A percentile compares a stretch with the other conserved stretches of the same genome.
Conservation (phyloP, 768 basidiomycete species). For the Asterophora parasitica region DNA sequence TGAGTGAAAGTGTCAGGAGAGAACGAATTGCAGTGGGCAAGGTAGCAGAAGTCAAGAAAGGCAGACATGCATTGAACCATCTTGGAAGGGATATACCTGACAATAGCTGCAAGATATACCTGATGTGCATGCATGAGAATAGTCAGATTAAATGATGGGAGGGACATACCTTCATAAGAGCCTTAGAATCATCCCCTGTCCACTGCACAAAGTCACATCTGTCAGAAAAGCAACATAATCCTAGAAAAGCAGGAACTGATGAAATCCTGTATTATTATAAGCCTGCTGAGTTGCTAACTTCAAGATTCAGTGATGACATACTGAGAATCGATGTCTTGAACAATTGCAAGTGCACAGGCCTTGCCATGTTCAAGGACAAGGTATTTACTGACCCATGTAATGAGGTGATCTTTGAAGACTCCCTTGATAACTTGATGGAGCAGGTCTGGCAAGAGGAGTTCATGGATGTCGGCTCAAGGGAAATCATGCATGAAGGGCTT, state of each 20-base stretch:
- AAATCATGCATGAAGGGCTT: conserved; percentile 10
- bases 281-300: no score
- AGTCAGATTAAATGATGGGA: neutral
- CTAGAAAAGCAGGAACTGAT: conserved; percentile 19
- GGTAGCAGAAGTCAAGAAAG: conserved; percentile 21
- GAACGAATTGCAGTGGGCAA: conserved; percentile 3
- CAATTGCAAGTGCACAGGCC: conserved; percentile 20
- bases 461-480: conserved; percentile 15
- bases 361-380: conserved; percentile 18
- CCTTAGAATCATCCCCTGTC: conserved; percentile 30
- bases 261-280: no score
- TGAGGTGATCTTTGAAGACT: conserved; percentile 33
- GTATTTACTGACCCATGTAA: conserved; percentile 30
- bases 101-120: conserved; percentile 17
- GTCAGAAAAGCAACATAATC: conserved; percentile 20
- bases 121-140: neutral
- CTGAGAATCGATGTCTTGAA: conserved; percentile 34
- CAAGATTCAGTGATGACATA: conserved; percentile 17
- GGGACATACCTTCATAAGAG: conserved; percentile 27
- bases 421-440: conserved; percentile 29
- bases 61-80: conserved; percentile 16
- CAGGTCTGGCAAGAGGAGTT: conserved; percentile 20
- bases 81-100: conserved; percentile 12
- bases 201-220: conserved; percentile 22
- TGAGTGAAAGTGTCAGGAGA: neutral